These are phyloP conservation scores for Draba incana DNA, from an alignment of 345 rosid genomes.

Conservation along the genomic window DNA sequence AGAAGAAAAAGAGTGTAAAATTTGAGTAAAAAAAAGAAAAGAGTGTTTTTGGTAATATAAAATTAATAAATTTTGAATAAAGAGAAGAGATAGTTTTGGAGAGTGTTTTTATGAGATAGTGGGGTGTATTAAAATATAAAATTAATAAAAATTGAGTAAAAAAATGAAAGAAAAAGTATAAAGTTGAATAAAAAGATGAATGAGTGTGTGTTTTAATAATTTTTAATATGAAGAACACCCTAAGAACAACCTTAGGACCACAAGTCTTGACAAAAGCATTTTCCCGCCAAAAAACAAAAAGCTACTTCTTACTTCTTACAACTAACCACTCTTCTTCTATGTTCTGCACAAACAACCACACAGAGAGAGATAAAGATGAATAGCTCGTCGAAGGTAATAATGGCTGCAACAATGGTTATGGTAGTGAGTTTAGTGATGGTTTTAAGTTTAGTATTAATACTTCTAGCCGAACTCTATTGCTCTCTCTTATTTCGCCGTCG, in stretches of 20 bases:
- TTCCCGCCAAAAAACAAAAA: constrained; percentile 41
- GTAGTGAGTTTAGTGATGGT: constrained; percentile 78
- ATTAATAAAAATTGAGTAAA: too few species aligned
- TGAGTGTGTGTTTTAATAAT: too few species aligned
- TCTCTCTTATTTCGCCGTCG: constrained; percentile 69
- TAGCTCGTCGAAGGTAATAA: constrained; percentile 74
- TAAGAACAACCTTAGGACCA: constrained; percentile 9
- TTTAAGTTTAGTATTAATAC: constrained; percentile 65
- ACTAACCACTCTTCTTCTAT: background rate
- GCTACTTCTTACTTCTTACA: constrained; percentile 19
- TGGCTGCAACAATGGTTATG: constrained; percentile 88
- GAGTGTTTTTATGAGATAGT: too few species aligned
- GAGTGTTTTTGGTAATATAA: too few species aligned
- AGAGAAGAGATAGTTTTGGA: too few species aligned
- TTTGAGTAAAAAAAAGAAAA: too few species aligned
- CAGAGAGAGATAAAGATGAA: constrained; percentile 53
- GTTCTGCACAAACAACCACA: constrained; percentile 5
- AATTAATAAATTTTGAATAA: too few species aligned
- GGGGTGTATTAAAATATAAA: too few species aligned
- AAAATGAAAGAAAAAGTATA: too few species aligned
- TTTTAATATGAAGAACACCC: too few species aligned
- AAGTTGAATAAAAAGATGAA: too few species aligned
- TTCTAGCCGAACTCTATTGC: constrained; percentile 87
- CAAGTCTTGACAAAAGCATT: constrained; percentile 21
- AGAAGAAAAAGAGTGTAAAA: too few species aligned